A percentile compares a stretch with the other conserved stretches of the same genome.
These are phyloP conservation scores for Epicoccum nigrum DNA, from an alignment of 2,329 filamentous ascomycete species.

Conservation along the genomic window DNA sequence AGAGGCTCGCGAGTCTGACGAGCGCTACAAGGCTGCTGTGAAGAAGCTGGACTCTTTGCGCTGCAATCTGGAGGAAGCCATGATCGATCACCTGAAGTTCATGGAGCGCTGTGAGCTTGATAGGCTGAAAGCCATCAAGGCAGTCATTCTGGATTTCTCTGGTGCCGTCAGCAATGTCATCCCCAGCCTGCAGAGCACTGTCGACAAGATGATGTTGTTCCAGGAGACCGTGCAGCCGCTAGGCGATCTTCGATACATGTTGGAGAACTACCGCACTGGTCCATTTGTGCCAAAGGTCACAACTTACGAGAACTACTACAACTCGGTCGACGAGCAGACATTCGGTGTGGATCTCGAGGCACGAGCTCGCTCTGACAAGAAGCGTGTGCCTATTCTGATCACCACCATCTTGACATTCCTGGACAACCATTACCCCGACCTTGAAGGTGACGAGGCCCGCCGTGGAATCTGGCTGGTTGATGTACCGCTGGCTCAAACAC, in stretches of 20 bases:
- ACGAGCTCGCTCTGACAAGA: constrained; percentile 88
- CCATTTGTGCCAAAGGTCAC: constrained; percentile 89
- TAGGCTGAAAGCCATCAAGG: constrained; percentile 96
- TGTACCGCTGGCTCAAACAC: constrained; percentile 82
- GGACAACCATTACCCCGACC: constrained; percentile 94
- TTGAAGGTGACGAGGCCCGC: constrained; percentile 93
- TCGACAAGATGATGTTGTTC: constrained; percentile 99
- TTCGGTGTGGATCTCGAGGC: constrained; percentile 99
- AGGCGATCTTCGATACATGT: constrained; percentile 87
- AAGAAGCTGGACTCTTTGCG: constrained; percentile 86
- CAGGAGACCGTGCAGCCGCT: constrained; percentile 97
- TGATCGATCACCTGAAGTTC: constrained; percentile 90
- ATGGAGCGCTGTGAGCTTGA: constrained; percentile 97
- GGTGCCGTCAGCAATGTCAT: constrained; percentile 98
- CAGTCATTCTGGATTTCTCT: constrained; percentile 95
- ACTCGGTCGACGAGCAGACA: constrained; percentile 94
- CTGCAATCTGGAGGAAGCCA: constrained; percentile 94
- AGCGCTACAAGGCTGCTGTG: constrained; percentile 88
- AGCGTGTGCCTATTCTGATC: constrained; percentile 89
- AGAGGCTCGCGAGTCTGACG: constrained; percentile 88
- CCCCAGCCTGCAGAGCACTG: constrained; percentile 89
- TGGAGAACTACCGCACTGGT: constrained; percentile 96
- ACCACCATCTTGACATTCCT: constrained; percentile 94
- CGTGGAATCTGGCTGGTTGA: constrained; percentile 94
- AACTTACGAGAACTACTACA: constrained; percentile 99